Conservation (phyloP, 2,329 filamentous ascomycete species). For the Pseudopithomyces chartarum region DNA sequence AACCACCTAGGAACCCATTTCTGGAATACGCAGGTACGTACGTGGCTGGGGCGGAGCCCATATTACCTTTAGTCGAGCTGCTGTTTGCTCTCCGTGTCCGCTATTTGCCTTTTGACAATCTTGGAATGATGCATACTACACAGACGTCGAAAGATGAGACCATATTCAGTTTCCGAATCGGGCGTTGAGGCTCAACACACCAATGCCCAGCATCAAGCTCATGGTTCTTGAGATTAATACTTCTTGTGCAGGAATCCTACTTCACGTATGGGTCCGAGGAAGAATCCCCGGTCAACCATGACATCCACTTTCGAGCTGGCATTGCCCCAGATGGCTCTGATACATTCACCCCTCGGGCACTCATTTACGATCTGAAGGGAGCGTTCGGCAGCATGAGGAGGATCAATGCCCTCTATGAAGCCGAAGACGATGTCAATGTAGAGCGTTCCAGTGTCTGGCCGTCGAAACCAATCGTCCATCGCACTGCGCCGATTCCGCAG, state of each 20-base stretch:
- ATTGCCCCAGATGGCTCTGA: slow-evolving; percentile 82
- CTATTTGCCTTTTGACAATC: neutral
- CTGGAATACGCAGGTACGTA: slow-evolving; percentile 85
- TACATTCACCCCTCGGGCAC: slow-evolving; percentile 86
- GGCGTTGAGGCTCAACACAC: neutral
- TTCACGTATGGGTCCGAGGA: slow-evolving; percentile 80
- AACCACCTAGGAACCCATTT: slow-evolving; percentile 97
- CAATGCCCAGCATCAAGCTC: neutral
- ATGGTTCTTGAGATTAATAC: slow-evolving; percentile 7
- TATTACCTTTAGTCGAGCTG: neutral
- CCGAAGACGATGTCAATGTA: slow-evolving; percentile 48
- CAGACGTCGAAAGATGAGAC: too few species aligned
- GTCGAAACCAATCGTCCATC: slow-evolving; percentile 64
- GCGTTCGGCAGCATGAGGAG: slow-evolving; percentile 88
- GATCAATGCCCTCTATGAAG: slow-evolving; percentile 85
- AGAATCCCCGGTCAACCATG: slow-evolving; percentile 74
- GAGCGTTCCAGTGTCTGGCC: slow-evolving; percentile 38
- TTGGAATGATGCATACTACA: too few species aligned
- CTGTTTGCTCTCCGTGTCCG: neutral
- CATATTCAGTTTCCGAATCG: too few species aligned
- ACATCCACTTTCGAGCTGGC: slow-evolving; percentile 86
- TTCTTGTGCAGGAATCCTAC: slow-evolving; percentile 81
- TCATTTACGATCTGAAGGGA: slow-evolving; percentile 95
- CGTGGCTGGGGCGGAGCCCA: neutral
- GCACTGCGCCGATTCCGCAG: slow-evolving; percentile 66